phyloP scores from a whole-genome alignment of 1,284 basidiomycete species.

The Rhodotorula sp. region DNA sequence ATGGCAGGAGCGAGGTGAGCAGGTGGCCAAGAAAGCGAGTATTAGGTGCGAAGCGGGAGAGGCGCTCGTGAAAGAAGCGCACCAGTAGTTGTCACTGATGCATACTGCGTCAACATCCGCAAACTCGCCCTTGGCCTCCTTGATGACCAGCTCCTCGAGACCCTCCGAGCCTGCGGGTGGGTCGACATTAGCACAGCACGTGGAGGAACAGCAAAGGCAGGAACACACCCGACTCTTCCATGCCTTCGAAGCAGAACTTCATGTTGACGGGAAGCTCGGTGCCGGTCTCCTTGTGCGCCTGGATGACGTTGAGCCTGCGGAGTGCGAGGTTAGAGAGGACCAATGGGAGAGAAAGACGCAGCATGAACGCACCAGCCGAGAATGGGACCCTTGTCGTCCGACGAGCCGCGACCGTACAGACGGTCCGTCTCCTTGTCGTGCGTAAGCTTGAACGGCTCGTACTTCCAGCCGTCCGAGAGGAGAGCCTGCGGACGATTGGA shows the following conservation, averaged over 20 bases:
- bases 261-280: conserved; percentile 90
- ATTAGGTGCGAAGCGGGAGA: too few species aligned
- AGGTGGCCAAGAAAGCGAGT: too few species aligned
- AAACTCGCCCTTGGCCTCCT: conserved; percentile 82
- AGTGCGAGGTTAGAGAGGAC: too few species aligned
- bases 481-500: conserved; percentile 15
- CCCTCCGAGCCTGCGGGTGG: conserved; percentile 78
- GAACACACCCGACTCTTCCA: conserved; percentile 75
- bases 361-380: conserved; percentile 48
- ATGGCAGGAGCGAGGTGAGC: too few species aligned
- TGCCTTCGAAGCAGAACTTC: conserved; percentile 93
- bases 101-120: conserved; percentile 91
- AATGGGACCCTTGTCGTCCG: conserved; percentile 82
- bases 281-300: conserved; percentile 74
- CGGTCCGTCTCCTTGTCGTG: conserved; percentile 67
- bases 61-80: too few species aligned
- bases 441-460: conserved; percentile 83
- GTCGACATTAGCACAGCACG: too few species aligned
- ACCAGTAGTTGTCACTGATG: conserved; percentile 60
- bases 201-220: too few species aligned
- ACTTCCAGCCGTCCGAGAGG: conserved; percentile 54
- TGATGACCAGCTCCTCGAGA: conserved; percentile 83
- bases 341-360: too few species aligned
- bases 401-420: conserved; percentile 84
- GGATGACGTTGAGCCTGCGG: conserved; percentile 85